phyloP scores from a whole-genome alignment of 2,329 filamentous ascomycete species.

The Claviceps paspali region DNA sequence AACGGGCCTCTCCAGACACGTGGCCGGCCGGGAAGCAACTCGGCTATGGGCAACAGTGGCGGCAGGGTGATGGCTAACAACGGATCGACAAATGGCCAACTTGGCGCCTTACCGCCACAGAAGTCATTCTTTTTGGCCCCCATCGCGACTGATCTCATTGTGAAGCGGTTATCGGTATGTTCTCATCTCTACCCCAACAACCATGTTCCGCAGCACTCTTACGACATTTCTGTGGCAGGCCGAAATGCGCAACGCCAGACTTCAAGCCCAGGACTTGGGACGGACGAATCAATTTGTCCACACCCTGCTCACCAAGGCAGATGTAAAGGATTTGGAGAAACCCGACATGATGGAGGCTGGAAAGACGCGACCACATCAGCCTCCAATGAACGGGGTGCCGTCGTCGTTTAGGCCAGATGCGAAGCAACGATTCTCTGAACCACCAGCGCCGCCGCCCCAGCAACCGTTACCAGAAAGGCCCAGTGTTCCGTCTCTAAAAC shows the following conservation, averaged over 20 bases:
- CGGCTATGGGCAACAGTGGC: conserved; percentile 45
- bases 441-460: conserved; percentile 82
- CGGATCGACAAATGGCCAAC: conserved; percentile 28
- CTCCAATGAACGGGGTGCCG: conserved; percentile 35
- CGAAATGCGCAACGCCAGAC: conserved; percentile 83
- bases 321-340: conserved; percentile 42
- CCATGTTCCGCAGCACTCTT: background rate
- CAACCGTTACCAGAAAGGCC: conserved; percentile 90
- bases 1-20: conserved; percentile 55
- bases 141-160: conserved; percentile 85
- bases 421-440: conserved; percentile 79
- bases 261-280: conserved; percentile 74
- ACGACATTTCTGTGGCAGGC: conserved; percentile 19
- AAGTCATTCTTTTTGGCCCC: conserved; percentile 77
- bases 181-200: background rate
- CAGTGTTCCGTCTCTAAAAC: conserved; percentile 59
- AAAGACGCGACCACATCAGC: conserved; percentile 28
- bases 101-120: conserved; percentile 52
- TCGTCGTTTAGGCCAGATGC: conserved; percentile 51
- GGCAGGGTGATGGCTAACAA: conserved; percentile 43
- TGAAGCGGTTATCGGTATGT: conserved; percentile 42
- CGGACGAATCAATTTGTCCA: conserved; percentile 72
- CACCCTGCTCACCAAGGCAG: conserved; percentile 59
- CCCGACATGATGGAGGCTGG: conserved; percentile 29
- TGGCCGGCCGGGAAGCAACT: conserved; percentile 52